These are phyloP conservation scores for Exutisphaerella laricina DNA, from an alignment of 2,329 filamentous ascomycete genomes.

Conservation along the genomic window DNA sequence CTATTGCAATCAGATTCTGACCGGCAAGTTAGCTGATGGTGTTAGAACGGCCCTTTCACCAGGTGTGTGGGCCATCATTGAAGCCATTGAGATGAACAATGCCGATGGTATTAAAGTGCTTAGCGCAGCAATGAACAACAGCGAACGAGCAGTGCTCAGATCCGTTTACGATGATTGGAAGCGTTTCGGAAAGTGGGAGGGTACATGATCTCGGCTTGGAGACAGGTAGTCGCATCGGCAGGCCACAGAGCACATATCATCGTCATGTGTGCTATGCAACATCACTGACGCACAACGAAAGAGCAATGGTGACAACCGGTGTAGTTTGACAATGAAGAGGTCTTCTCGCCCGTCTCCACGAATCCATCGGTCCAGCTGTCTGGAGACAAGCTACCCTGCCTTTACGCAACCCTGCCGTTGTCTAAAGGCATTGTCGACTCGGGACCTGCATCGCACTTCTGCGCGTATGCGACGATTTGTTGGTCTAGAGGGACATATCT, in stretches of 20 bases:
- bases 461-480: background rate
- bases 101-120: constrained; percentile 46
- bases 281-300: background rate
- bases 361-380: too few relatives aligned
- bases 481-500: background rate
- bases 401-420: background rate
- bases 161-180: constrained; percentile 49
- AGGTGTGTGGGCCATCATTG: constrained; percentile 49
- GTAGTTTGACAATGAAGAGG: too few relatives aligned
- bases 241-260: background rate
- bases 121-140: constrained; percentile 49
- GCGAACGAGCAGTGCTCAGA: constrained; percentile 49
- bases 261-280: background rate
- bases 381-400: background rate
- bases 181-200: constrained; percentile 32
- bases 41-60: constrained; percentile 50
- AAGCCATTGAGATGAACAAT: constrained; percentile 43
- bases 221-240: background rate
- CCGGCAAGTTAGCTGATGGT: constrained; percentile 44
- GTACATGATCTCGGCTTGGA: constrained; percentile 9
- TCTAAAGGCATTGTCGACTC: background rate
- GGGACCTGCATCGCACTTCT: background rate
- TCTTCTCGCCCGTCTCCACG: too few relatives aligned
- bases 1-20: constrained; percentile 51
- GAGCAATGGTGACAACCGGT: background rate